Conservation (phyloP, 2,329 filamentous ascomycete genomes). For the Penicillium digitatum region DNA sequence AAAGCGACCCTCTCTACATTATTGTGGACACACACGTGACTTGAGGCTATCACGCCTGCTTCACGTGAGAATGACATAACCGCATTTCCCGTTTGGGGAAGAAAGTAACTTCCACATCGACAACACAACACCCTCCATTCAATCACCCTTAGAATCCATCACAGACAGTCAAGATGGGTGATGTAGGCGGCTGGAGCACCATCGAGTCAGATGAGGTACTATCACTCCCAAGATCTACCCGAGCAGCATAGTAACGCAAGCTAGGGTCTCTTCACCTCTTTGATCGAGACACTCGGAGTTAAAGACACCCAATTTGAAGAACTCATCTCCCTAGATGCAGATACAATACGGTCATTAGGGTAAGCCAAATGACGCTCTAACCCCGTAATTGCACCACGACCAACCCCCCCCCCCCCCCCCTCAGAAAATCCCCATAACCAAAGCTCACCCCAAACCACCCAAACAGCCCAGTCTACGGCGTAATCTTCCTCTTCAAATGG, state of each 20-base stretch:
- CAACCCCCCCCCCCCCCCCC: not conserved
- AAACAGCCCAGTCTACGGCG: conserved; percentile 74
- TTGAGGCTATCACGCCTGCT: not conserved
- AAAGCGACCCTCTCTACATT: not conserved
- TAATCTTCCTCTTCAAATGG: conserved; percentile 98
- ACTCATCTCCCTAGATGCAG: conserved; percentile 79
- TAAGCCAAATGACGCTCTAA: conserved; percentile 16
- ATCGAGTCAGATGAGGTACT: conserved; percentile 94
- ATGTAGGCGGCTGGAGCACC: conserved; percentile 77
- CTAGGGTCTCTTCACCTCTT: conserved; percentile 92
- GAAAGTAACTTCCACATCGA: not conserved
- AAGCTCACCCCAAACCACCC: conserved; percentile 2
- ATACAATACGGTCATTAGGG: conserved; percentile 48
- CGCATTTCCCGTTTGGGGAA: conserved; percentile 8
- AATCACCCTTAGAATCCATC: conserved; percentile 41
- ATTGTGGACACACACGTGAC: not conserved
- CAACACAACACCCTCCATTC: not conserved
- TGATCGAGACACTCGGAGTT: conserved; percentile 88
- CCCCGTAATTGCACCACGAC: not conserved
- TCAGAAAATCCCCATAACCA: not conserved
- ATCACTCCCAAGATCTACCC: conserved; percentile 16
- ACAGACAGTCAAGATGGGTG: conserved; percentile 50
- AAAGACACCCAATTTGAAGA: conserved; percentile 96
- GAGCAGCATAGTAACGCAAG: conserved; percentile 6
- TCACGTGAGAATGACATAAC: conserved; percentile 19